Evolutionary conservation across 2,329 filamentous ascomycete species (phyloP), one percentile per base, ranked within the genome.

Genomic region (Calonectria crousiana): DNA sequence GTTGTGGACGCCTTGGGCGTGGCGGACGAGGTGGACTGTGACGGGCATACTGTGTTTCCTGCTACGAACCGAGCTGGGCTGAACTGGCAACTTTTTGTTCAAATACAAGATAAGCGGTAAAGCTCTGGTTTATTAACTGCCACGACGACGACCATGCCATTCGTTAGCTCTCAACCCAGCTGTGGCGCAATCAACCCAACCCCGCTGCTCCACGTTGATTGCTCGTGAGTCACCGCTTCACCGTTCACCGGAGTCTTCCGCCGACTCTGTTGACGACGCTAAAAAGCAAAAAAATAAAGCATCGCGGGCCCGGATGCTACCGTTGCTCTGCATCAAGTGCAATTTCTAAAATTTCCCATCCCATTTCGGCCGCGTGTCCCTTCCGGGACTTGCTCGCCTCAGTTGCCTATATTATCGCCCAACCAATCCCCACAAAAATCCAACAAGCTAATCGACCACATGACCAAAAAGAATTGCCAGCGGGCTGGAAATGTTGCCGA

Each of bases 1-100:
- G 30, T 73, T 73, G 44, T 73, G 71, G 3, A 70, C 16, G 60
- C 71, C 71, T 26, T 73, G 71, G 13, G 71, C 71, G 58, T 73
- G 71, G 52, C 71, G 71, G 56, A 73, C 71, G 2, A 73, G 60
- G 52, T 73, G 67, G 32, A 73, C 62, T 18, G 71, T 69, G 67
- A 69, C 60, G 9, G 71, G 71, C 71, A 73, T 73, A 9, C 20
- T 23, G 20, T 28, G 3, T 23, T 47, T 23, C n/a, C 11, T 47
- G 44, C 23, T 36, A 28, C 41, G 56, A 20, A 41, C 38, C 28
- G 56, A 18, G 23, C 8, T 41, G 56, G 28, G 26, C 18, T 62
- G 23, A 18, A 36, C n/a, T 23, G n/a, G 9, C n/a, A 23, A 23
- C 20, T 47, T 23, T 23, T 9, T 4, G 23, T 20, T 23, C 3